Conservation (phyloP, 2,329 filamentous ascomycete species). For the Plenodomus biglobosus region DNA sequence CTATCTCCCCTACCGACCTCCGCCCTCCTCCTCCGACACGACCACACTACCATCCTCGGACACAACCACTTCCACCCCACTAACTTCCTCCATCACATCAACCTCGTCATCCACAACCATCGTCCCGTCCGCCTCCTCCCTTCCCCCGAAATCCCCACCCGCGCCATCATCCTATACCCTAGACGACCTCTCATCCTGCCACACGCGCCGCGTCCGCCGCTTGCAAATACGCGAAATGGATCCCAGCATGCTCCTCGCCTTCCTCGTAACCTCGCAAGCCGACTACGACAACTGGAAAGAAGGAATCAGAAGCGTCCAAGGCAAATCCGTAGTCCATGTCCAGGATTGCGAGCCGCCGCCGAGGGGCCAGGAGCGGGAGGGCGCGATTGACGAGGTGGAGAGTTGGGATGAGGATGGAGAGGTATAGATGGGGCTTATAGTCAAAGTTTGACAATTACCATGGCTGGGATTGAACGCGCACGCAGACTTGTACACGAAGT, state of each 20-base stretch:
- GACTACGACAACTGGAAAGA: constrained; percentile 85
- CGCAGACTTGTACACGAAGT: too few relatives aligned
- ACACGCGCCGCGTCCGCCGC: constrained; percentile 80
- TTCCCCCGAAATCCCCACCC: not conserved
- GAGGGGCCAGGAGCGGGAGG: constrained; percentile 60
- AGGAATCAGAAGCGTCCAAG: constrained; percentile 69
- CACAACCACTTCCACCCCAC: not conserved
- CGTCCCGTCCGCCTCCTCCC: constrained; percentile 12
- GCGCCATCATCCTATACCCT: constrained; percentile 57
- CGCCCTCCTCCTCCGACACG: constrained; percentile 1
- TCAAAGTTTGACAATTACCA: too few relatives aligned
- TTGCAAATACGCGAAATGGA: constrained; percentile 92
- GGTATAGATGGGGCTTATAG: constrained; percentile 7
- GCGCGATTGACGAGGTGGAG: constrained; percentile 87
- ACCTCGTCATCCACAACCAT: constrained; percentile 27
- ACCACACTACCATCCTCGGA: too few relatives aligned
- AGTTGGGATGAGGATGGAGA: constrained; percentile 65
- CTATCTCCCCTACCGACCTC: constrained; percentile 62
- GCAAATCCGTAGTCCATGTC: constrained; percentile 82
- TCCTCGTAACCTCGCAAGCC: constrained; percentile 76
- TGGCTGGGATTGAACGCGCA: too few relatives aligned
- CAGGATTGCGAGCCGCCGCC: constrained; percentile 67
- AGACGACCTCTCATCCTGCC: constrained; percentile 79
- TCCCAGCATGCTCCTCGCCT: constrained; percentile 95
- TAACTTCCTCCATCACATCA: constrained; percentile 17